phyloP scores from a whole-genome alignment of 2,329 filamentous ascomycete genomes.

The Rhinocladiella similis region DNA sequence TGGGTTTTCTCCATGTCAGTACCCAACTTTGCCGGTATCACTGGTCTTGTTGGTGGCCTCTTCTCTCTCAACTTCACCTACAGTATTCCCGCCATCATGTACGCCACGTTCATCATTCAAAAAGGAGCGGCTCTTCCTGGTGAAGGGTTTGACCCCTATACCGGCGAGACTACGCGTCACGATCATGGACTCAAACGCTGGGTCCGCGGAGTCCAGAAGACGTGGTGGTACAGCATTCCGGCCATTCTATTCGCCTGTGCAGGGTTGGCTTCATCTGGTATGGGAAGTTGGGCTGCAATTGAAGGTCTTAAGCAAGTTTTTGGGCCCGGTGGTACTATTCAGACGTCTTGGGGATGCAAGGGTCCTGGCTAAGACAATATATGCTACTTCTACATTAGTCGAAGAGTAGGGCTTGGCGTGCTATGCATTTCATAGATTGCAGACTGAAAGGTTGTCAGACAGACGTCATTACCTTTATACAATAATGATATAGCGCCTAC shows the following conservation, averaged over 20 bases:
- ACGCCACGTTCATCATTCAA: constrained; percentile 47
- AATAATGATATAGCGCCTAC: too few relatives aligned
- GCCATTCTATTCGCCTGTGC: neutral
- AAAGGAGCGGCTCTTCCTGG: constrained; percentile 45
- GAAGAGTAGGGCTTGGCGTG: too few relatives aligned
- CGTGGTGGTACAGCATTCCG: constrained; percentile 33
- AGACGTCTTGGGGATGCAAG: too few relatives aligned
- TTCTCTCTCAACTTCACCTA: constrained; percentile 51
- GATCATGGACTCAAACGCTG: constrained; percentile 43
- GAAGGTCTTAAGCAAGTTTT: too few relatives aligned
- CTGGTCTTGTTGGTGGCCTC: constrained; percentile 49
- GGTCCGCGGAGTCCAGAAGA: constrained; percentile 40
- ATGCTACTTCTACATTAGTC: too few relatives aligned
- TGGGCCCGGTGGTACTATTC: too few relatives aligned
- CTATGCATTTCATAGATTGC: too few relatives aligned
- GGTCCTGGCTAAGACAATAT: too few relatives aligned
- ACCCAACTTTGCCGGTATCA: constrained; percentile 51
- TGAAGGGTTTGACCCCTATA: constrained; percentile 46
- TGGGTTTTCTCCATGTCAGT: constrained; percentile 58
- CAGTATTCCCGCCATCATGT: constrained; percentile 56
- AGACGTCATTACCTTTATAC: too few relatives aligned
- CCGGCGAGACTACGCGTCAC: constrained; percentile 36
- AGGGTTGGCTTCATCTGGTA: neutral
- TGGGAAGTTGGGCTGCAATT: too few relatives aligned
- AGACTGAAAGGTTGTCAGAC: too few relatives aligned